Conservation (phyloP, 192 early-diverging fungal species). For the Allomyces macrogynus region DNA sequence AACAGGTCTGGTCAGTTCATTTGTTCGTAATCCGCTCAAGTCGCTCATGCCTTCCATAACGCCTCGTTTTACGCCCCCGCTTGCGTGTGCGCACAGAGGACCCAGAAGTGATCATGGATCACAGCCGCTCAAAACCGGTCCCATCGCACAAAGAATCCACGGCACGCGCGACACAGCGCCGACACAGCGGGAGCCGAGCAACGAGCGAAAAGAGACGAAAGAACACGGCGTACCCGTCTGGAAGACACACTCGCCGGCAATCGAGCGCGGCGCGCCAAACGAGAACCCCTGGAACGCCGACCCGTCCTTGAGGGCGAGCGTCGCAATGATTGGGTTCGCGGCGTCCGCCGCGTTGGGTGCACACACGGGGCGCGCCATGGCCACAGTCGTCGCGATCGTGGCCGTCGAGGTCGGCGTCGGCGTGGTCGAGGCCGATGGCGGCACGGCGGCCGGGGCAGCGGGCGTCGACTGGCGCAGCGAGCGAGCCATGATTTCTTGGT, state of each 20-base stretch:
- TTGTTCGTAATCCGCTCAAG: not conserved
- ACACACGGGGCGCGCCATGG: not conserved
- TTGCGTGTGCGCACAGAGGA: too few species aligned
- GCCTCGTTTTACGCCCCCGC: not conserved
- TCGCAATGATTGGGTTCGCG: conserved; percentile 21
- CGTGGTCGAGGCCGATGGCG: too few species aligned
- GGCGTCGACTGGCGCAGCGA: too few species aligned
- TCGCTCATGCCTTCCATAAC: not conserved
- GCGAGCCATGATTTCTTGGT: too few species aligned
- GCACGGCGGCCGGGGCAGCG: too few species aligned
- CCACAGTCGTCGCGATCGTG: too few species aligned
- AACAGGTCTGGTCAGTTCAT: not conserved
- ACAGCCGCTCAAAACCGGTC: too few species aligned
- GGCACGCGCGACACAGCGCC: too few species aligned
- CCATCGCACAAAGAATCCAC: too few species aligned
- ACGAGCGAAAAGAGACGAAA: not conserved
- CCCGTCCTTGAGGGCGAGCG: conserved; percentile 74
- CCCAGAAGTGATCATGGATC: too few species aligned
- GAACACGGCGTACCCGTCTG: conserved; percentile 58
- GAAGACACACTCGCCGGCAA: conserved; percentile 95
- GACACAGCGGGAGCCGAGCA: not conserved
- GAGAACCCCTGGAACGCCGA: conserved; percentile 67
- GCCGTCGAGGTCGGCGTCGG: too few species aligned
- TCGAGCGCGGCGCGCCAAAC: conserved; percentile 67
- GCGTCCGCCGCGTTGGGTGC: not conserved